Evolutionary conservation across 106 monocot species (phyloP).

Genomic region (Platanthera guangdongensis): DNA sequence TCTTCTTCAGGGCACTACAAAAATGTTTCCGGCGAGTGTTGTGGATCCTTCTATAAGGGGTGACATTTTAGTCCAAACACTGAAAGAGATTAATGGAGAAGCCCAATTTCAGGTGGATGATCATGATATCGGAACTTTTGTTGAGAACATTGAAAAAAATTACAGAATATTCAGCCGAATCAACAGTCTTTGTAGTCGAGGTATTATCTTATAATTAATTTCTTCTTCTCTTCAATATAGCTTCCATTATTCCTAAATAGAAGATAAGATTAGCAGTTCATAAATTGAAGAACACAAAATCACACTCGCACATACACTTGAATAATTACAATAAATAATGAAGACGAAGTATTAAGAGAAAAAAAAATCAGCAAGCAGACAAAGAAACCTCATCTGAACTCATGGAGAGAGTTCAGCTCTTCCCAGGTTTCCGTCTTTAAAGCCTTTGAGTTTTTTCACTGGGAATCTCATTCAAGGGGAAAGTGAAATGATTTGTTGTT

Average conservation of each 20-base stretch:
- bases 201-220: slow-evolving; percentile 10
- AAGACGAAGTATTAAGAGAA: not conserved
- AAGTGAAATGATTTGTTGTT: not conserved
- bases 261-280: not conserved
- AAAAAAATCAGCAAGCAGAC: not conserved
- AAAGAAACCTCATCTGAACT: not conserved
- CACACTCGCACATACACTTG: not conserved
- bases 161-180: slow-evolving; percentile 30
- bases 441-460: not conserved
- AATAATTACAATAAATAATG: not conserved
- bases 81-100: slow-evolving; percentile 58
- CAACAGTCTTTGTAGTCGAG: slow-evolving; percentile 19
- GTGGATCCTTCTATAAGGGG: slow-evolving; percentile 84
- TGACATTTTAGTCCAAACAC: slow-evolving; percentile 71
- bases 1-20: slow-evolving; percentile 24
- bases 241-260: not conserved
- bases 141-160: slow-evolving; percentile 47
- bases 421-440: not conserved
- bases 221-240: not conserved
- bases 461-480: not conserved
- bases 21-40: slow-evolving; percentile 72
- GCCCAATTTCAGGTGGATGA: slow-evolving; percentile 14
- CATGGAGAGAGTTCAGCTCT: not conserved
- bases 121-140: slow-evolving; percentile 28
- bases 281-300: not conserved